Conservation (phyloP, 495 filamentous ascomycete genomes). For the Xanthoparmelia taractica region DNA sequence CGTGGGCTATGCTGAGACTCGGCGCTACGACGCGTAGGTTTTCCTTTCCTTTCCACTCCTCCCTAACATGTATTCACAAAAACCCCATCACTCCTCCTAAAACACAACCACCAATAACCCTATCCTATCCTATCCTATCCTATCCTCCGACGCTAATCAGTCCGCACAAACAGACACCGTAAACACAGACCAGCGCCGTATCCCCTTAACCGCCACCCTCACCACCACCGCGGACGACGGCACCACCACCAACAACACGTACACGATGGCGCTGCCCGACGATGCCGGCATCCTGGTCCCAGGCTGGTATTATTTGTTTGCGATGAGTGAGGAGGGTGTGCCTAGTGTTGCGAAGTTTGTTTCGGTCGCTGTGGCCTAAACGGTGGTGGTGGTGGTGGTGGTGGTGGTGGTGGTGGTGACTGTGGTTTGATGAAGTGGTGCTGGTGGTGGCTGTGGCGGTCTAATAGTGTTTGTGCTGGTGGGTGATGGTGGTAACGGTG, state of each 20-base stretch:
- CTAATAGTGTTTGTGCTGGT: too few relatives aligned
- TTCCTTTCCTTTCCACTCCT: too few relatives aligned
- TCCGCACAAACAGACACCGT: conserved; percentile 36
- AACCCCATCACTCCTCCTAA: too few relatives aligned
- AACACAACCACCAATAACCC: too few relatives aligned
- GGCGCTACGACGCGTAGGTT: conserved; percentile 39
- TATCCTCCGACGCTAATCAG: background rate
- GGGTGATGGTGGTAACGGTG: too few relatives aligned
- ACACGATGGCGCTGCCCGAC: conserved; percentile 34
- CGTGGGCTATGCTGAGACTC: conserved; percentile 39
- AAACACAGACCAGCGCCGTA: conserved; percentile 52
- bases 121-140: background rate
- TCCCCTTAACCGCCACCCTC: conserved; percentile 33
- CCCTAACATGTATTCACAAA: too few relatives aligned
- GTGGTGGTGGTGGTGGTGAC: too few relatives aligned
- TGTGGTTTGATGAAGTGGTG: too few relatives aligned
- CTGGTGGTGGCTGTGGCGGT: too few relatives aligned
- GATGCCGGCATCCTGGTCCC: conserved; percentile 48
- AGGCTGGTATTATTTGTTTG: conserved; percentile 55
- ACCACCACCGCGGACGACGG: conserved; percentile 18
- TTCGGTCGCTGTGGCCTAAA: too few relatives aligned
- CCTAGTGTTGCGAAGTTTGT: conserved; percentile 38
- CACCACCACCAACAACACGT: too few relatives aligned
- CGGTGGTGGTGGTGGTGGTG: too few relatives aligned
- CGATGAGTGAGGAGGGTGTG: conserved; percentile 39